Evolutionary conservation across 2,329 filamentous ascomycete species (phyloP).

Genomic region (Colletotrichum sp.): DNA sequence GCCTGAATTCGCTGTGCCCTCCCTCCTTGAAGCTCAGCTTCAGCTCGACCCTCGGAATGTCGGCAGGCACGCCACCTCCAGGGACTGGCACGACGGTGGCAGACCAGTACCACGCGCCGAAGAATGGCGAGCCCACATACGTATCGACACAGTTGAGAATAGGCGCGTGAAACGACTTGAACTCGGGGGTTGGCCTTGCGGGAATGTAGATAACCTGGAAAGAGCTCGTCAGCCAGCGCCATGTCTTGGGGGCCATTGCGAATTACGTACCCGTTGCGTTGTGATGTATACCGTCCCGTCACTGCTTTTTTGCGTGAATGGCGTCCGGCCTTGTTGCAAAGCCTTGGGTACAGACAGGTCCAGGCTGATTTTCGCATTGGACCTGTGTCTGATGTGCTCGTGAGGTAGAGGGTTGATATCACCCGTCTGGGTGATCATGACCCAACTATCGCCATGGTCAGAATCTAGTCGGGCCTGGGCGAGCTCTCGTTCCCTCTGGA

Average conservation of each 20-base stretch:
- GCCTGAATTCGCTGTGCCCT: slow-evolving; percentile 91
- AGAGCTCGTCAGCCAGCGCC: background rate
- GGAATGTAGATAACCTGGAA: slow-evolving; percentile 86
- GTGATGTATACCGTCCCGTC: slow-evolving; percentile 81
- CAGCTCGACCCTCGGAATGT: slow-evolving; percentile 76
- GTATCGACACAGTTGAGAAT: slow-evolving; percentile 88
- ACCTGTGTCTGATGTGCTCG: slow-evolving; percentile 82
- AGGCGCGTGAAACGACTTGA: slow-evolving; percentile 89
- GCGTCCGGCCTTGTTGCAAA: slow-evolving; percentile 62
- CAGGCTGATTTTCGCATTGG: slow-evolving; percentile 79
- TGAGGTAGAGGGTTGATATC: slow-evolving; percentile 85
- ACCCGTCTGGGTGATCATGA: slow-evolving; percentile 80
- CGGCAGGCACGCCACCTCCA: slow-evolving; percentile 80
- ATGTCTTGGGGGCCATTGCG: background rate
- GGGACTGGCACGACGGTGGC: slow-evolving; percentile 80
- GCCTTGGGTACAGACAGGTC: slow-evolving; percentile 75
- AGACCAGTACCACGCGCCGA: slow-evolving; percentile 91
- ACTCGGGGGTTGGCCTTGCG: slow-evolving; percentile 66
- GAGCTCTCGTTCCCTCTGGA: slow-evolving; percentile 32
- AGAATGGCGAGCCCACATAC: slow-evolving; percentile 86
- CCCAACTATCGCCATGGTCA: slow-evolving; percentile 74
- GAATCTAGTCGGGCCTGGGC: slow-evolving; percentile 40
- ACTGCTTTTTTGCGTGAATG: slow-evolving; percentile 75
- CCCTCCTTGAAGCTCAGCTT: slow-evolving; percentile 93
- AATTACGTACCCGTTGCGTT: slow-evolving; percentile 74